Evolutionary conservation across 2,329 filamentous ascomycete species (phyloP).

Genomic region (Ambrosiella xylebori): DNA sequence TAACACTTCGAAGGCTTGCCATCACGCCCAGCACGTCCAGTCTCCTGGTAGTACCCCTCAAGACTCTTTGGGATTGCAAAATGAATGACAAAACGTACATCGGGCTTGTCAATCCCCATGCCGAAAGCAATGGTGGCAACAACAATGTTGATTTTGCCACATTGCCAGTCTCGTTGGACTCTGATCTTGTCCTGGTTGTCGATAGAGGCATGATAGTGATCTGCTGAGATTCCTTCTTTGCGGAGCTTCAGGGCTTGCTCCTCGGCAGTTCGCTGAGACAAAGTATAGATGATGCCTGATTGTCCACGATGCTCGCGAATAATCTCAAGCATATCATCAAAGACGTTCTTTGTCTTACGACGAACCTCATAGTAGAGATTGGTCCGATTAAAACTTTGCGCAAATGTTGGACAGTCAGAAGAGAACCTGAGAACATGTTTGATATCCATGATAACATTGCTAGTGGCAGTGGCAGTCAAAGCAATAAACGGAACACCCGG

Average conservation of each 20-base stretch:
- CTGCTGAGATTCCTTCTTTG: constrained; percentile 49
- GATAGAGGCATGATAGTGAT: constrained; percentile 77
- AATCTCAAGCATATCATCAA: constrained; percentile 37
- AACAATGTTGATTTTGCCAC: constrained; percentile 64
- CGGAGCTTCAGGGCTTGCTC: constrained; percentile 55
- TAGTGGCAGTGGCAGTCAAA: constrained; percentile 83
- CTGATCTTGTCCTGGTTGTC: constrained; percentile 46
- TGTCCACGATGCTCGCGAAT: constrained; percentile 50
- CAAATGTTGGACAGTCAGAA: constrained; percentile 56
- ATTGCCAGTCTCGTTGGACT: constrained; percentile 72
- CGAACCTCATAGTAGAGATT: constrained; percentile 82
- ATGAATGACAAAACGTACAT: constrained; percentile 93
- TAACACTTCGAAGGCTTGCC: constrained; percentile 77
- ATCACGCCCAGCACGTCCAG: constrained; percentile 83
- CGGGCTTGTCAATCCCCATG: constrained; percentile 98
- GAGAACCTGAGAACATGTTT: constrained; percentile 75
- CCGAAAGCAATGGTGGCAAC: constrained; percentile 97
- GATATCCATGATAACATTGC: constrained; percentile 81
- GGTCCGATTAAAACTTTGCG: constrained; percentile 91
- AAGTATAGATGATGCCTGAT: constrained; percentile 83
- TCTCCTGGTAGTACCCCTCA: constrained; percentile 97
- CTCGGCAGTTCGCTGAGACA: constrained; percentile 73
- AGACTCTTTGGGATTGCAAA: constrained; percentile 84
- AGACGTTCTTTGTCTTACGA: constrained; percentile 40
- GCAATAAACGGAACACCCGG: constrained; percentile 80